phyloP scores from a whole-genome alignment of 371 early-diverging fungal species.

The Paraphysoderma sedebokerense region DNA sequence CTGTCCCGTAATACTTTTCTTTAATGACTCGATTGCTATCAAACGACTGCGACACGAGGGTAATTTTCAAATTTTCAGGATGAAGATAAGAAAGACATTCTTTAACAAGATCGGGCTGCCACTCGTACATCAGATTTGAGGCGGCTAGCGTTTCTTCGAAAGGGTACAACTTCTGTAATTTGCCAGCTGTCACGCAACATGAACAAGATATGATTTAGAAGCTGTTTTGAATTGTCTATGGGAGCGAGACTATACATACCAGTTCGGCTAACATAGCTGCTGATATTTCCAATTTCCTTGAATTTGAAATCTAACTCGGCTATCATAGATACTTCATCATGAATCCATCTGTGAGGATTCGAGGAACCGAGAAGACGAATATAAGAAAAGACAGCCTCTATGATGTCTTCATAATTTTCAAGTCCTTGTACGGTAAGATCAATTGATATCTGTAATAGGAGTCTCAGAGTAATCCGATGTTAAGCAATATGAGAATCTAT shows the following conservation, averaged over 20 bases:
- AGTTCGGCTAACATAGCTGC: slow-evolving; percentile 13
- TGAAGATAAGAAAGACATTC: slow-evolving; percentile 3
- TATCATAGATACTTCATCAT: slow-evolving; percentile 49
- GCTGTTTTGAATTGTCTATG: too few species aligned
- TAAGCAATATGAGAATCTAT: too few species aligned
- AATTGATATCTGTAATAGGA: too few species aligned
- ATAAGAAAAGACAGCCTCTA: slow-evolving; percentile 68
- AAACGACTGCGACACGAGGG: neutral
- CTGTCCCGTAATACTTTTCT: slow-evolving; percentile 68
- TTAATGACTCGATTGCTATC: slow-evolving; percentile 2
- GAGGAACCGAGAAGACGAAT: slow-evolving; percentile 48
- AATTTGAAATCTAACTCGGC: slow-evolving; percentile 58
- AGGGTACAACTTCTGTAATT: slow-evolving; percentile 30
- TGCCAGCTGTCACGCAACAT: too few species aligned
- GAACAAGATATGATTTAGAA: too few species aligned
- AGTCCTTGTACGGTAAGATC: slow-evolving; percentile 72
- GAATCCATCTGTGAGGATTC: slow-evolving; percentile 58
- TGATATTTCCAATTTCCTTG: slow-evolving; percentile 42
- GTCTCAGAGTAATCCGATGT: too few species aligned
- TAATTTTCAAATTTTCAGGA: neutral
- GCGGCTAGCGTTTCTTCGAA: slow-evolving; percentile 52
- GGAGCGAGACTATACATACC: slow-evolving; percentile 17
- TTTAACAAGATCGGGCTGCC: slow-evolving; percentile 13
- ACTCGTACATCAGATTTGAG: slow-evolving; percentile 26
- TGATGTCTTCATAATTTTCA: slow-evolving; percentile 52